Evolutionary conservation across 352 stramenopile genomes (phyloP), one percentile per base, ranked within the genome.

Genomic region (Elongisporangium anandrum): DNA sequence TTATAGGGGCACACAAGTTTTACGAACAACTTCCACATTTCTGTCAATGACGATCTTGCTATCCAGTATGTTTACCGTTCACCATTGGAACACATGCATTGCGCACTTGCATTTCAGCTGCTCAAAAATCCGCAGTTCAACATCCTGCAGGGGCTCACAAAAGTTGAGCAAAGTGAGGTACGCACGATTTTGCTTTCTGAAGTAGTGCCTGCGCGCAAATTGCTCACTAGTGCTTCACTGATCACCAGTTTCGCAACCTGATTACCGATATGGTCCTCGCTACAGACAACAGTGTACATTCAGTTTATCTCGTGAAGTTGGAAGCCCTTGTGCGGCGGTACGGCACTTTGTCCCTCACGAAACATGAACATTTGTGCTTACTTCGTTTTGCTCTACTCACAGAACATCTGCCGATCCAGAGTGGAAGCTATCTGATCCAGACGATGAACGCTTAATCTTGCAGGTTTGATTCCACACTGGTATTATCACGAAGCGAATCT

Each of bases 21-120:
- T 68, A 88, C 84, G 59, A 94, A 96, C 70, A 92, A 91, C 57
- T 95, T 96, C 58, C 85, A 94, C 69, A 91, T 96, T 55, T 73
- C 73, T 19, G 57, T 78, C 22, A 92, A 94, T 58, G 81, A 92
- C 69, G 72, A 91, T 34, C 72, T 96, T 53, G 85, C 88, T 10
- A 69, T 90, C 39, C 70, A 83, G 60, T 95, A 96, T 52, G 77
- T 90, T 4, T 95, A 94, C 60, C 78, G 83, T 34, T 92, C 80
- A 50, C 87, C 88, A 21, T 69, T 94, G 1, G 87, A 96, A 74
- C 81, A 95, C 66, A 93, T 94, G 81, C 87, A 96, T 61, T 90
- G 87, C 23, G 82, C 87, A 13, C 52, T 92, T 34, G 77, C 88
- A 20, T 95, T 95, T 54, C 72, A 86, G 29, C 61, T 94, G 47